Percentiles rank a stretch among this genome's conserved stretches.
Conservation (phyloP, 805 yeast genomes). For the Saccharomycopsis selenospora region DNA sequence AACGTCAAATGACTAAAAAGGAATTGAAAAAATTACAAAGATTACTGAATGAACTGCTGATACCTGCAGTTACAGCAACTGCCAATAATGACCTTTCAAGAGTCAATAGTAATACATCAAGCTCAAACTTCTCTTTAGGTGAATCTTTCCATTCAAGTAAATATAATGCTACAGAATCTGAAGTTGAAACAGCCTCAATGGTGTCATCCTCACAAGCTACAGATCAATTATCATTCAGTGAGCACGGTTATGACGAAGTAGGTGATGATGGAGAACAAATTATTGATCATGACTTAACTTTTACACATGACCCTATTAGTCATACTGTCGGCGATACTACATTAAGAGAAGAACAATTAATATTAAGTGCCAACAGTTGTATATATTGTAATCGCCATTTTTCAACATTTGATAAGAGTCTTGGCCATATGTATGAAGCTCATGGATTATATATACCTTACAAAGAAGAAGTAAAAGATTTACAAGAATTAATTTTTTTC, state of each 20-base stretch:
- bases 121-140: slow-evolving; percentile 42
- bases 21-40: slow-evolving; percentile 28
- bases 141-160: slow-evolving; percentile 25
- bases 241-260: background rate
- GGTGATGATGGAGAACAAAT: background rate
- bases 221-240: background rate
- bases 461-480: slow-evolving; percentile 55
- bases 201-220: background rate
- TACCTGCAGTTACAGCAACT: background rate
- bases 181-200: slow-evolving; percentile 5
- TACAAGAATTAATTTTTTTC: slow-evolving; percentile 64
- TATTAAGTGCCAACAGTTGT: slow-evolving; percentile 34
- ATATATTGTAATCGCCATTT: slow-evolving; percentile 51
- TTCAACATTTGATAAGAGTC: slow-evolving; percentile 48
- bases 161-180: slow-evolving; percentile 17
- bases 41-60: slow-evolving; percentile 1
- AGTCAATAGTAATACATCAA: background rate
- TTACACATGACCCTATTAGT: background rate
- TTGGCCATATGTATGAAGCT: slow-evolving; percentile 65
- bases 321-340: background rate
- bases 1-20: slow-evolving; percentile 35
- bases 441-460: slow-evolving; percentile 93
- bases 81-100: background rate
- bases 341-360: background rate
- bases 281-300: background rate